Evolutionary conservation across 768 basidiomycete genomes (phyloP), one percentile per base, ranked within the genome.

Genomic region (Lactifluus volemus): DNA sequence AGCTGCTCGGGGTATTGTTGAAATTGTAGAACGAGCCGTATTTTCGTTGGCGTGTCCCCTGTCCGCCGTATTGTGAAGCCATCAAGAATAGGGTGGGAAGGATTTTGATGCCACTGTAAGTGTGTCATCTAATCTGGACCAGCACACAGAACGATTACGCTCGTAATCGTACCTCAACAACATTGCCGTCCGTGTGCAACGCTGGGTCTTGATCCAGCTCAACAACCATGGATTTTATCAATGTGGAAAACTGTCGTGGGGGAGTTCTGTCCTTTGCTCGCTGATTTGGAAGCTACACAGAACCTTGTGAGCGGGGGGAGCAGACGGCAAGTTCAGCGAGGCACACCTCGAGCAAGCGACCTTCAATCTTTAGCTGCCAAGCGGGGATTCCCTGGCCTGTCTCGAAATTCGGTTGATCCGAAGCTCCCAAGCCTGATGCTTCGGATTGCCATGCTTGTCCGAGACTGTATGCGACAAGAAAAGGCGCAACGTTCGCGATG

Each of bases 391-490:
- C 89, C 67, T 92, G 86, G 10, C 92, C 93, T 0, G 89, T 92
- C 63, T 93, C 89, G 57, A 90, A 81, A 68, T 84, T 84, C 72
- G 69, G 75, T 52, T 29, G 79, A 72, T 66, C 68, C 8, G 74
- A 72, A 0, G 79, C 77, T 0, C 77, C 69, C 21, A 74, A 72
- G 4, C 63, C 68, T 15, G 69, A 63, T 1, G 65, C 58, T 21
- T 80, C 79, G 7, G 78, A 79, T 69, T 97, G 93, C 94, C 94
- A 96, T 4, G 81, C 65, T 70, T 96, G 94, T 36, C 85, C 17
- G 89, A 91, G 0, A 89, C 84, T 0, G 92, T 88, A 71, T 97
- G 93, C 55, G 89, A 91, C 29, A 97, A 70, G 71, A 93, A 98
- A 65, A 97, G 77, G 25, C 95, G 79, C 49, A 98, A 67, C 3